Percentiles rank a stretch among this genome's conserved stretches.
Conservation (phyloP, 1,284 basidiomycete species). For the Moesziomyces globuligerus region DNA sequence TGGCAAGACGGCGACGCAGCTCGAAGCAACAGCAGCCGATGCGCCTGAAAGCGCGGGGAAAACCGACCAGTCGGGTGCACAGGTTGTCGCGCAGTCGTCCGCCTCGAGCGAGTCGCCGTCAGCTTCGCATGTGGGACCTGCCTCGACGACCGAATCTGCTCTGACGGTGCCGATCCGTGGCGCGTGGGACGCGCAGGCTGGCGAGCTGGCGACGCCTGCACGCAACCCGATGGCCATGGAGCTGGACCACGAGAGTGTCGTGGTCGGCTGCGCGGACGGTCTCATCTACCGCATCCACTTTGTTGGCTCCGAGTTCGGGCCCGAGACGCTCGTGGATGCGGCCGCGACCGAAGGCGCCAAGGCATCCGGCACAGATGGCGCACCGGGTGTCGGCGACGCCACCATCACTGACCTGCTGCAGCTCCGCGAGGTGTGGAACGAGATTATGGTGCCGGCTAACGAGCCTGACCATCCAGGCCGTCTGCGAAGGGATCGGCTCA, state of each 20-base stretch:
- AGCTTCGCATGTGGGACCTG: not conserved
- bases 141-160: not conserved
- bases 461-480: conserved; percentile 45
- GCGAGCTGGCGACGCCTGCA: conserved; percentile 36
- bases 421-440: conserved; percentile 55
- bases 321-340: conserved; percentile 17
- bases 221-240: conserved; percentile 61
- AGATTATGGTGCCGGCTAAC: conserved; percentile 51
- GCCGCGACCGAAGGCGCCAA: not conserved
- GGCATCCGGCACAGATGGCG: not conserved
- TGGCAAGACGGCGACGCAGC: conserved; percentile 34
- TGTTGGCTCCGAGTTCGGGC: conserved; percentile 47
- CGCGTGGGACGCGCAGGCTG: conserved; percentile 49
- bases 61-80: not conserved
- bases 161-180: conserved; percentile 48
- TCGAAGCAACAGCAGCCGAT: not conserved
- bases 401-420: conserved; percentile 50
- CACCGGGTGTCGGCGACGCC: conserved; percentile 38
- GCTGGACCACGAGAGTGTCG: conserved; percentile 56
- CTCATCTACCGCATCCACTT: conserved; percentile 58
- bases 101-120: not conserved
- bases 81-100: not conserved
- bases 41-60: not conserved
- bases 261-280: conserved; percentile 58
- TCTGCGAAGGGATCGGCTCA: conserved; percentile 19